Conservation (phyloP, 352 stramenopile genomes). For the Globisporangium iwayamae region DNA sequence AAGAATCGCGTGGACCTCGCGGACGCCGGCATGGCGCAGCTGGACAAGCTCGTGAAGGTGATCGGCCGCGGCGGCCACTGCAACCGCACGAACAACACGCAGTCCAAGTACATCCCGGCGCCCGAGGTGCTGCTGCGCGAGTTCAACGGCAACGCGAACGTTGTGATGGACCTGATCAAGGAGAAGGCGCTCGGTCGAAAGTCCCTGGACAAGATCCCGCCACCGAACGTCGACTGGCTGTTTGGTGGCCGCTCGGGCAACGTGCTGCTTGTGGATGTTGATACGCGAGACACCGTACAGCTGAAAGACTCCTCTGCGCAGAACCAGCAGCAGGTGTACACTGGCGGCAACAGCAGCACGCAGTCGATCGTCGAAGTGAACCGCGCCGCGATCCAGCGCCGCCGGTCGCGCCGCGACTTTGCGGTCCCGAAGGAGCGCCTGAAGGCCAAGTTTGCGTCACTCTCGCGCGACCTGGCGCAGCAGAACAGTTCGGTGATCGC, state of each 20-base stretch:
- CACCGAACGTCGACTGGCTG: constrained; percentile 59
- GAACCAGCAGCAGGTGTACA: constrained; percentile 5
- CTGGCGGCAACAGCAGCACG: constrained; percentile 16
- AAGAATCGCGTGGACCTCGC: constrained; percentile 72
- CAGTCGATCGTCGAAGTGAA: constrained; percentile 61
- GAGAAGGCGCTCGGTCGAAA: constrained; percentile 70
- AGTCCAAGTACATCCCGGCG: constrained; percentile 69
- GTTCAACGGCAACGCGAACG: constrained; percentile 60
- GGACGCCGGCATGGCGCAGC: constrained; percentile 64
- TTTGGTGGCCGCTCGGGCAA: constrained; percentile 40
- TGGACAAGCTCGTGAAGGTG: constrained; percentile 67
- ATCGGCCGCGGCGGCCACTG: constrained; percentile 63
- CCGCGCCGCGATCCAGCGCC: constrained; percentile 32
- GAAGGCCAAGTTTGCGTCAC: constrained; percentile 59
- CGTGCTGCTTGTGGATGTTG: constrained; percentile 48
- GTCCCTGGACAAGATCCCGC: constrained; percentile 61
- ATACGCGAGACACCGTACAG: not conserved
- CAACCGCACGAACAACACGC: constrained; percentile 62
- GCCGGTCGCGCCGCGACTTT: constrained; percentile 51
- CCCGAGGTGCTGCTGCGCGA: constrained; percentile 67
- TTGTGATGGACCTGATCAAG: constrained; percentile 64
- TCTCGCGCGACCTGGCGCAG: constrained; percentile 56
- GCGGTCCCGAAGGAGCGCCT: constrained; percentile 64
- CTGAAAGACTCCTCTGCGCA: not conserved
- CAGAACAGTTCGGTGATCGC: constrained; percentile 36